A percentile compares a stretch with the other conserved stretches of the same genome.
phyloP scores from a whole-genome alignment of 768 basidiomycete genomes.

The Suillus subaureus region DNA sequence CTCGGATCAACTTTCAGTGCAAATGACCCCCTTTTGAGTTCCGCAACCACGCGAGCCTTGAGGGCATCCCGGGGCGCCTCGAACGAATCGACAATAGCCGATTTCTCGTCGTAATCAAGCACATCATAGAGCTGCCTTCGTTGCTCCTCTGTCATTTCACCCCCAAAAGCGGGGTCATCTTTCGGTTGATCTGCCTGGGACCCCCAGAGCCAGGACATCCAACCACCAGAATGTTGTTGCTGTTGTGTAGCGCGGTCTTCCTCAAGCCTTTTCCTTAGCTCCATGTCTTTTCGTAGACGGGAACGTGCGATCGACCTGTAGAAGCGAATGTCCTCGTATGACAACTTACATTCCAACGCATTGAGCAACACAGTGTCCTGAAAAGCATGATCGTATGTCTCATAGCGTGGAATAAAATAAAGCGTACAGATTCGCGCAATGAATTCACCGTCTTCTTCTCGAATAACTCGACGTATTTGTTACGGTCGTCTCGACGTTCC shows the following conservation, averaged over 20 bases:
- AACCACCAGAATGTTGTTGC: slow-evolving; percentile 52
- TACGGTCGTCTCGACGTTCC: slow-evolving; percentile 85
- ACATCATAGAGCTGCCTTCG: slow-evolving; percentile 86
- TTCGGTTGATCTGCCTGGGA: slow-evolving; percentile 37
- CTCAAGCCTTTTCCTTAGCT: slow-evolving; percentile 61
- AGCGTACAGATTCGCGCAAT: slow-evolving; percentile 56
- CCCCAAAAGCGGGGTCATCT: slow-evolving; percentile 60
- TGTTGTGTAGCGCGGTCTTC: slow-evolving; percentile 65
- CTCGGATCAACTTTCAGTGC: slow-evolving; percentile 78
- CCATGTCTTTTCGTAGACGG: slow-evolving; percentile 82
- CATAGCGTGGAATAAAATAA: background rate
- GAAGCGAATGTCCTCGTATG: slow-evolving; percentile 95
- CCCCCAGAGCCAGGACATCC: slow-evolving; percentile 86
- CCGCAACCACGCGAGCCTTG: slow-evolving; percentile 71
- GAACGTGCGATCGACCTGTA: slow-evolving; percentile 95
- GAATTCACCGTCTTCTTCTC: slow-evolving; percentile 67
- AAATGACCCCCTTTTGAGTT: slow-evolving; percentile 87
- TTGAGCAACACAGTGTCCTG: slow-evolving; percentile 60
- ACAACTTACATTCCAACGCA: slow-evolving; percentile 76
- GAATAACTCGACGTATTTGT: slow-evolving; percentile 81
- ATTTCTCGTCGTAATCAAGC: slow-evolving; percentile 90
- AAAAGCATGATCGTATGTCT: background rate
- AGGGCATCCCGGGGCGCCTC: slow-evolving; percentile 79
- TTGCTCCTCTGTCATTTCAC: slow-evolving; percentile 86
- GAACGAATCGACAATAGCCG: slow-evolving; percentile 67